Evolutionary conservation across 179 eudicot genomes (phyloP).

Genomic region (Patellifolia procumbens): DNA sequence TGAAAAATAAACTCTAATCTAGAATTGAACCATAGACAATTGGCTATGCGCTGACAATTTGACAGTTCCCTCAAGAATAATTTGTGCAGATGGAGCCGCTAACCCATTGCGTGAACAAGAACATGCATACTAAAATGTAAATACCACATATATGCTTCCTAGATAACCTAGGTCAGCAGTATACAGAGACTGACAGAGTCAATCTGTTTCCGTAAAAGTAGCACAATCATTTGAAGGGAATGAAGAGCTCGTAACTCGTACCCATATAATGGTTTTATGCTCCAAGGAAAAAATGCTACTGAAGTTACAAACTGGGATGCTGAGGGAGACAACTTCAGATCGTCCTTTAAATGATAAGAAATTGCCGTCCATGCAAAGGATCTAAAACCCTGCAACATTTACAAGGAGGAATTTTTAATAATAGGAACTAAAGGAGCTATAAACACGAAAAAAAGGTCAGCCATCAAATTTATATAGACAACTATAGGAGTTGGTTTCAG

Average conservation of each 20-base stretch:
- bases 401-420: conserved; percentile 18
- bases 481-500: background rate
- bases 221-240: conserved; percentile 1
- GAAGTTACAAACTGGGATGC: conserved; percentile 87
- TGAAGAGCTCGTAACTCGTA: conserved; percentile 42
- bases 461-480: background rate
- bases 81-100: background rate
- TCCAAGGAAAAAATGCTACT: conserved; percentile 95
- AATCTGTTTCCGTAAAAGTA: background rate
- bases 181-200: background rate
- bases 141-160: background rate
- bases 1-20: background rate
- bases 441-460: background rate
- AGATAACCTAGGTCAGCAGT: background rate
- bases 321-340: conserved; percentile 77
- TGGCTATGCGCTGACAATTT: background rate
- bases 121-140: background rate
- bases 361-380: conserved; percentile 98
- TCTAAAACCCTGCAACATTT: conserved; percentile 81
- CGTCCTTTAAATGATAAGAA: conserved; percentile 87
- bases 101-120: background rate
- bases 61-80: background rate
- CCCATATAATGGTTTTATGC: conserved; percentile 97
- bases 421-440: background rate
- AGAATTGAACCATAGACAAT: background rate